Evolutionary conservation across 148 eudicot species (phyloP), one percentile per base, ranked within the genome.

Genomic region (Rhododendron vialii): DNA sequence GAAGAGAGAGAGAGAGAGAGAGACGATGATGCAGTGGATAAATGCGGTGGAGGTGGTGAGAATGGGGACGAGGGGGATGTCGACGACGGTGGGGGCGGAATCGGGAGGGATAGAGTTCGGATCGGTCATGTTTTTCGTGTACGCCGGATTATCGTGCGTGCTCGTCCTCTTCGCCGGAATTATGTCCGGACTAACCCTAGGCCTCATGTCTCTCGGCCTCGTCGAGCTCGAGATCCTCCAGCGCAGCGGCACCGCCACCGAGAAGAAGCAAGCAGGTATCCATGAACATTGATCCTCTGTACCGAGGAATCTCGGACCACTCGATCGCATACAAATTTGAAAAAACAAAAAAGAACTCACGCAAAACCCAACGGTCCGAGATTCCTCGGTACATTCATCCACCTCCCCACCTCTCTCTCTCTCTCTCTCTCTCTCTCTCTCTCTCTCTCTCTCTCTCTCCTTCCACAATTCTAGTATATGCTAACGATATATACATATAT

Each of bases 211-310:
- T 6, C 84, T 96, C 26, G 92, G 96, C 87, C 98, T 93, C 74
- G 99, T 96, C 83, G 99, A 96, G 75, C 92, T 96, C 69, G 99
- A 96, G 93, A 95, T 96, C 86, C 96, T 96, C 67, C 92, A 92
- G 86, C 97, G 94, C 41, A 95, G 98, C 86, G 99, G 99, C 30
- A 87, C 95, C 17, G 59, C 91, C 57, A 14, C 89, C 59, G 98
- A 96, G 88, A 92, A 95, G 87, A 90, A 91, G 69, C 99, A 96
- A 92, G 92, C 98, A 78, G 98, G 99, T 93, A 14, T 8, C 6
- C 50, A 17, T 55, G 11, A 47, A 47, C 50, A 47, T 12, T 2
- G 50, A 47, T 55, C 7, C 22, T 18, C 24, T 18, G 22, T 17
- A 55, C 61, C 7, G 22, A 55, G 22, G 24, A 55, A 1, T 18